phyloP scores from a whole-genome alignment of 441 rosid genomes.

The Biscutella laevigata region DNA sequence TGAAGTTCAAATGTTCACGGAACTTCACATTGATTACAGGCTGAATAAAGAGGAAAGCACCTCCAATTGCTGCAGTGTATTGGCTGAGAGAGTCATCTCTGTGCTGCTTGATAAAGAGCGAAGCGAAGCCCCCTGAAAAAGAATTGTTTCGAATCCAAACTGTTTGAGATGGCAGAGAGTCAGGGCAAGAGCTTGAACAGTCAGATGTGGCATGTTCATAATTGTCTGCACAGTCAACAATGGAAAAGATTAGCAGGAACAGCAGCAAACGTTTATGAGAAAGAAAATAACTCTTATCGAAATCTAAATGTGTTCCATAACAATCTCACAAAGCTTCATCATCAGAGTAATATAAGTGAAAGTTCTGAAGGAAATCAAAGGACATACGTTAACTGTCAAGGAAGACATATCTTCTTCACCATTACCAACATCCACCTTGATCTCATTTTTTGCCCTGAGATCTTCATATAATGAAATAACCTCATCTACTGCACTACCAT shows the following conservation, averaged over 20 bases:
- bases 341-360: neutral
- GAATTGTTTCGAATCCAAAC: conserved; percentile 80
- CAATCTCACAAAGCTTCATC: neutral
- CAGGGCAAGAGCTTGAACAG: conserved; percentile 77
- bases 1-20: conserved; percentile 3
- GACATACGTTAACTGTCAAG: conserved; percentile 43
- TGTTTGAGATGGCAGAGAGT: conserved; percentile 59
- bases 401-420: conserved; percentile 19
- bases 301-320: neutral
- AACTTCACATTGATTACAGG: neutral
- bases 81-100: conserved; percentile 83
- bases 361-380: neutral
- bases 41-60: conserved; percentile 27
- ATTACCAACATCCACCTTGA: conserved; percentile 21
- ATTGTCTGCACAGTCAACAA: conserved; percentile 42
- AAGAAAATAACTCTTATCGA: neutral
- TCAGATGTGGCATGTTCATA: conserved; percentile 75
- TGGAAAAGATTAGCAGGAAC: neutral
- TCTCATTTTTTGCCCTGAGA: conserved; percentile 26
- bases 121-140: conserved; percentile 62
- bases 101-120: conserved; percentile 56
- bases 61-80: conserved; percentile 88
- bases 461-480: conserved; percentile 56
- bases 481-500: conserved; percentile 72
- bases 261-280: neutral